A percentile compares a stretch with the other conserved stretches of the same genome.
Evolutionary conservation across 2,329 filamentous ascomycete species (phyloP).

Genomic region (Cytospora mali): DNA sequence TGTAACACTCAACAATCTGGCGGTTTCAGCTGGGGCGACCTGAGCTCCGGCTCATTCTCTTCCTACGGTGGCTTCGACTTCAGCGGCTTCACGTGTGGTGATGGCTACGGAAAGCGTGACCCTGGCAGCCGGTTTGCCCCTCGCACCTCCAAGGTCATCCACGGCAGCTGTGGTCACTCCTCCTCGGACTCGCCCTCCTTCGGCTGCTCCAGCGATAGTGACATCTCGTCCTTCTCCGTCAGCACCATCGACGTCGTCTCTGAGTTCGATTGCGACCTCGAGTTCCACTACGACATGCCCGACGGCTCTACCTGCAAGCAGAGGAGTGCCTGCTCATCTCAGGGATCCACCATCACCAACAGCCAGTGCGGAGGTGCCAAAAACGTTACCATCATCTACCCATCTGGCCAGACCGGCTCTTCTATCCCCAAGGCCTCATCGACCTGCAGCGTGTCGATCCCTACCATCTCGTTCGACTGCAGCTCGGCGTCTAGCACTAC

Average conservation of each 20-base stretch:
- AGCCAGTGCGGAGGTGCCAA: conserved; percentile 90
- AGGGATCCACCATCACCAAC: conserved; percentile 75
- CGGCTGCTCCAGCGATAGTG: conserved; percentile 49
- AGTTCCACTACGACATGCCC: conserved; percentile 86
- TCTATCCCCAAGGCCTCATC: conserved; percentile 44
- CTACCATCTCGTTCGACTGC: conserved; percentile 78
- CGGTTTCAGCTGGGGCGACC: conserved; percentile 73
- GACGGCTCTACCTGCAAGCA: conserved; percentile 84
- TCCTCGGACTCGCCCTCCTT: conserved; percentile 60
- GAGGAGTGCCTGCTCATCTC: conserved; percentile 65
- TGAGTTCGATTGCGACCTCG: conserved; percentile 75
- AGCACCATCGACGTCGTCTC: conserved; percentile 71
- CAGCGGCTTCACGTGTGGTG: conserved; percentile 70
- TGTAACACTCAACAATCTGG: conserved; percentile 70
- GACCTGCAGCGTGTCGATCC: conserved; percentile 71
- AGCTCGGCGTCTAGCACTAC: conserved; percentile 37
- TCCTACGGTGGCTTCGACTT: conserved; percentile 75
- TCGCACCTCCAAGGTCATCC: conserved; percentile 62
- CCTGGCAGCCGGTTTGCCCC: conserved; percentile 45
- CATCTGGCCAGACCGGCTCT: conserved; percentile 57
- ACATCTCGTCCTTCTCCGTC: conserved; percentile 65
- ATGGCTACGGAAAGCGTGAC: conserved; percentile 61
- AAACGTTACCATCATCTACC: conserved; percentile 72
- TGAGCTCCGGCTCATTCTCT: conserved; percentile 62
- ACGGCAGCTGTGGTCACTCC: conserved; percentile 53